Percentiles rank a stretch among this genome's conserved stretches.
phyloP scores from a whole-genome alignment of 2,329 filamentous ascomycete species.

The Apiospora hydei region DNA sequence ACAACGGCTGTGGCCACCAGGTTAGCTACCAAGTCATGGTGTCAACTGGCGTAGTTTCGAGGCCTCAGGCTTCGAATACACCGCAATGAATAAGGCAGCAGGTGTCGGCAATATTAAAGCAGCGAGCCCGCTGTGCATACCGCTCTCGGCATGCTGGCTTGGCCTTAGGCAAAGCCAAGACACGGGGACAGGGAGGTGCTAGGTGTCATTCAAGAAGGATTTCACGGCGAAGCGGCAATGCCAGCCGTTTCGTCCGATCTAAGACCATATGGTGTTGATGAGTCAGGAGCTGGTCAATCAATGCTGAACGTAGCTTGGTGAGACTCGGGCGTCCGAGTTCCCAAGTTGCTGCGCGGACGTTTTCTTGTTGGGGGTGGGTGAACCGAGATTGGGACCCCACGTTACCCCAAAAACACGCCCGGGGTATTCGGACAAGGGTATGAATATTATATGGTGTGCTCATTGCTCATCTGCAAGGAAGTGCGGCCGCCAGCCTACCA shows the following conservation, averaged over 20 bases:
- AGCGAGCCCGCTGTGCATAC: not conserved
- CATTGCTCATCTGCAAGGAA: not conserved
- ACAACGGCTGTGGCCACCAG: not conserved
- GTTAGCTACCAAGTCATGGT: not conserved
- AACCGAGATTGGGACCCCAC: conserved; percentile 13
- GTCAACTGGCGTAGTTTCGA: not conserved
- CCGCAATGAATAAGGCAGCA: not conserved
- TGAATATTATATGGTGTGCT: not conserved
- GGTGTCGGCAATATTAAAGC: not conserved
- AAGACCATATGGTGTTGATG: not conserved
- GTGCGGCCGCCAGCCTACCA: not conserved
- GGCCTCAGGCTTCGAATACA: not conserved
- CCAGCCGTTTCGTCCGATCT: conserved; percentile 12
- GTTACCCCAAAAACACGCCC: conserved; percentile 7
- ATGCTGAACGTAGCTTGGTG: conserved; percentile 2
- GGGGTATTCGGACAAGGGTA: not conserved
- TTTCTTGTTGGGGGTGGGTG: not conserved
- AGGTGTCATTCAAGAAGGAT: not conserved
- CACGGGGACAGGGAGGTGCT: not conserved
- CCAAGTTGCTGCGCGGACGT: conserved; percentile 3
- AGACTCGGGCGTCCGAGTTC: not conserved
- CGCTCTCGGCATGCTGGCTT: not conserved
- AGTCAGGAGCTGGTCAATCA: conserved; percentile 12
- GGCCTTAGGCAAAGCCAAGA: not conserved
- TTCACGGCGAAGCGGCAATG: not conserved